Percentiles rank a stretch among this genome's conserved stretches.
Conservation (phyloP, 2,329 filamentous ascomycete genomes). For the Helicocarpus griseus region DNA sequence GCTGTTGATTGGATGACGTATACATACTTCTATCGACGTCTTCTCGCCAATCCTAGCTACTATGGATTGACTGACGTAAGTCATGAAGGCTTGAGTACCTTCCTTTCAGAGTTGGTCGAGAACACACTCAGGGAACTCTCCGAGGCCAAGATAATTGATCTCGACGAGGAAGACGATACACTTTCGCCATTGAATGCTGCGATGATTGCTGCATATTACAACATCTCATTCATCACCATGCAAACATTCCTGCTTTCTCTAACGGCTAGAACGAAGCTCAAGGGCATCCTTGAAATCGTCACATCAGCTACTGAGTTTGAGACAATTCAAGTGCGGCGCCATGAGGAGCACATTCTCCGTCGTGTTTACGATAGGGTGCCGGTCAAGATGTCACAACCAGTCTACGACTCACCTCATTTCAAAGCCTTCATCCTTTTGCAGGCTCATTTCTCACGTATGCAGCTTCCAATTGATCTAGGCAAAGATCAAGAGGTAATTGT, state of each 20-base stretch:
- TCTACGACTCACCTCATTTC: slow-evolving; percentile 89
- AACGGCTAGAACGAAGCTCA: slow-evolving; percentile 80
- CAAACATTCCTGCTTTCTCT: slow-evolving; percentile 94
- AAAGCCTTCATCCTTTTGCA: slow-evolving; percentile 96
- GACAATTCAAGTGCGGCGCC: slow-evolving; percentile 82
- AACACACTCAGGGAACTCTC: slow-evolving; percentile 80
- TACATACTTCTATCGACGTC: slow-evolving; percentile 92
- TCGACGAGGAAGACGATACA: slow-evolving; percentile 87
- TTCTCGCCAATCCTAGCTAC: slow-evolving; percentile 92
- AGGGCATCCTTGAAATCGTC: slow-evolving; percentile 92
- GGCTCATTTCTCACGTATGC: slow-evolving; percentile 95
- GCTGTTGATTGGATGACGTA: slow-evolving; percentile 98
- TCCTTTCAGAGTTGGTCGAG: slow-evolving; percentile 90
- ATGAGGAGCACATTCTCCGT: slow-evolving; percentile 78
- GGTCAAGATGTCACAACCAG: slow-evolving; percentile 80
- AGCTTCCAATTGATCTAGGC: slow-evolving; percentile 85
- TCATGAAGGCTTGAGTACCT: slow-evolving; percentile 86
- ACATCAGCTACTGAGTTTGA: slow-evolving; percentile 97
- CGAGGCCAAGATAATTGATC: slow-evolving; percentile 90
- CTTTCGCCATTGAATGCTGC: slow-evolving; percentile 86
- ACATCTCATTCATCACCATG: slow-evolving; percentile 98
- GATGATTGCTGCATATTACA: slow-evolving; percentile 98
- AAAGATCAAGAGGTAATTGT: slow-evolving; percentile 91
- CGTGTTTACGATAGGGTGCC: slow-evolving; percentile 91
- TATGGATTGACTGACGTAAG: slow-evolving; percentile 83